phyloP scores from a whole-genome alignment of 345 rosid genomes.

The Eutrema japonicum region DNA sequence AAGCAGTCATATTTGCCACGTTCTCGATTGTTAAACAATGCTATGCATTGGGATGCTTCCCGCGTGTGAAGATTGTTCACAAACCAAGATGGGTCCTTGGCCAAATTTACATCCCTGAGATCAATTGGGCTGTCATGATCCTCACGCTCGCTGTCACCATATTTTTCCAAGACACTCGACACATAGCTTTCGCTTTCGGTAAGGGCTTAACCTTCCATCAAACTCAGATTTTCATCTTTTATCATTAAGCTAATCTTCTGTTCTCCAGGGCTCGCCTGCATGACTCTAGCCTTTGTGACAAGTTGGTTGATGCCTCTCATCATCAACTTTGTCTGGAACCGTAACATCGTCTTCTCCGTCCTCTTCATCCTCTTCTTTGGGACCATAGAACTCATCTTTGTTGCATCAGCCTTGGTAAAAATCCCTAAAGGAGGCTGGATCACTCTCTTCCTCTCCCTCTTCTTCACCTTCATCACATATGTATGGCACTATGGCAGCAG shows the following conservation, averaged over 20 bases:
- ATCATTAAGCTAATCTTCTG: conserved; percentile 21
- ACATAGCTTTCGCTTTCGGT: conserved; percentile 87
- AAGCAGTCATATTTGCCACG: conserved; percentile 75
- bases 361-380: conserved; percentile 67
- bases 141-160: conserved; percentile 71
- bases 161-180: conserved; percentile 63
- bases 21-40: conserved; percentile 85
- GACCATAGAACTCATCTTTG: conserved; percentile 65
- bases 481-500: conserved; percentile 87
- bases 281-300: conserved; percentile 63
- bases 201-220: conserved; percentile 37
- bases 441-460: conserved; percentile 63
- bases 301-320: conserved; percentile 76
- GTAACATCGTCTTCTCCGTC: conserved; percentile 54
- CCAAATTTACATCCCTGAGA: conserved; percentile 91
- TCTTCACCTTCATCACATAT: conserved; percentile 57
- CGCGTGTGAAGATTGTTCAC: conserved; percentile 88
- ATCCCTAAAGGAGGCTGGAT: conserved; percentile 85
- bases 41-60: conserved; percentile 90
- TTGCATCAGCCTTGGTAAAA: conserved; percentile 60
- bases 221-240: not conserved
- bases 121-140: conserved; percentile 93
- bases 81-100: conserved; percentile 80
- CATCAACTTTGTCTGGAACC: conserved; percentile 73
- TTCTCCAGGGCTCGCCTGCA: conserved; percentile 78